Evolutionary conservation across 768 basidiomycete species (phyloP).

Genomic region (Xanthoconium stramineum): DNA sequence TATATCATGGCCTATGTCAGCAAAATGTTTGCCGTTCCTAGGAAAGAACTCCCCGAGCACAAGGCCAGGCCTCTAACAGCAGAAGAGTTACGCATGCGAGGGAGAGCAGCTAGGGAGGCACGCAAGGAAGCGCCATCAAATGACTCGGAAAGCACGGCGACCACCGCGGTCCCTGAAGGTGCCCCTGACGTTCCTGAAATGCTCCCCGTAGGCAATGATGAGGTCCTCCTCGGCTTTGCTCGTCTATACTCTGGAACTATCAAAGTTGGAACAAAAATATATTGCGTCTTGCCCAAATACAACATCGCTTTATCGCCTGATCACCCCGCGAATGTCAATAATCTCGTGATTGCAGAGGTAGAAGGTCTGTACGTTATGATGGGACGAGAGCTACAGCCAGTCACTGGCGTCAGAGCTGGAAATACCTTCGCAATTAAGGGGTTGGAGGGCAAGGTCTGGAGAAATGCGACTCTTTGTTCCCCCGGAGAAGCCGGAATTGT

Average conservation of each 20-base stretch:
- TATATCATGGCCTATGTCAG: constrained; percentile 85
- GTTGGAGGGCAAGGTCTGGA: constrained; percentile 83
- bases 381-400: constrained; percentile 89
- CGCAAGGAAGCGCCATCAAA: constrained; percentile 33
- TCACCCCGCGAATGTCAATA: constrained; percentile 66
- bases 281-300: constrained; percentile 87
- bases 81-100: constrained; percentile 75
- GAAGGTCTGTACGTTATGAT: constrained; percentile 93
- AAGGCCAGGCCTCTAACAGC: constrained; percentile 74
- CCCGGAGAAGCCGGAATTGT: constrained; percentile 46
- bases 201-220: constrained; percentile 28
- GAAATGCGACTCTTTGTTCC: constrained; percentile 87
- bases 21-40: constrained; percentile 96
- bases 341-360: constrained; percentile 59
- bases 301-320: constrained; percentile 54
- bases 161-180: constrained; percentile 3
- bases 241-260: constrained; percentile 91
- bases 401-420: constrained; percentile 81
- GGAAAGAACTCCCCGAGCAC: constrained; percentile 79
- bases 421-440: constrained; percentile 94
- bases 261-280: constrained; percentile 56
- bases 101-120: constrained; percentile 50
- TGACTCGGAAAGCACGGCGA: constrained; percentile 11
- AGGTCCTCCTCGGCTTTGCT: constrained; percentile 88
- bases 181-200: neutral